Conservation (phyloP, 2,329 filamentous ascomycete genomes). For the Metarhizium guizhouense region DNA sequence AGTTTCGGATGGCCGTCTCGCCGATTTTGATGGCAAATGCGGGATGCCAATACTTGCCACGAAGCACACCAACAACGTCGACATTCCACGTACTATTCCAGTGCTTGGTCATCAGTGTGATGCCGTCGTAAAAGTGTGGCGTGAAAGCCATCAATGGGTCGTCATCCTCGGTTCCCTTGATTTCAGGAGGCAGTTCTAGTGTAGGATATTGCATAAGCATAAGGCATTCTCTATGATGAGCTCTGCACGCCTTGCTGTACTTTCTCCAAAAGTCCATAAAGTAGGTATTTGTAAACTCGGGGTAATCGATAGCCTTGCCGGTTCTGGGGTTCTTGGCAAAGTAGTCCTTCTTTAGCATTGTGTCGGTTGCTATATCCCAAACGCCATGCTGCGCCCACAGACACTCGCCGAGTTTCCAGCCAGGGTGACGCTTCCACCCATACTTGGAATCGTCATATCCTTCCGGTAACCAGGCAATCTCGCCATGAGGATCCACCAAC, state of each 20-base stretch:
- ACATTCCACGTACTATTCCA: constrained; percentile 98
- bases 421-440: constrained; percentile 78
- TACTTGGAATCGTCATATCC: constrained; percentile 81
- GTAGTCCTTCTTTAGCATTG: constrained; percentile 74
- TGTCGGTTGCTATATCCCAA: constrained; percentile 77
- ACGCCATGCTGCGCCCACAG: constrained; percentile 95
- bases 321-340: constrained; percentile 72
- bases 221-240: constrained; percentile 69
- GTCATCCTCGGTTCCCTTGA: constrained; percentile 83
- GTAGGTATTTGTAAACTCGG: constrained; percentile 82
- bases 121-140: constrained; percentile 93
- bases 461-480: constrained; percentile 73
- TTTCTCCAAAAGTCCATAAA: constrained; percentile 79
- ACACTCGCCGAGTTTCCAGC: constrained; percentile 90
- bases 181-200: constrained; percentile 78
- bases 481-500: constrained; percentile 81
- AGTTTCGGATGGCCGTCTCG: constrained; percentile 89
- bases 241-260: constrained; percentile 66
- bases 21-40: constrained; percentile 89
- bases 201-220: constrained; percentile 89
- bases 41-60: constrained; percentile 79
- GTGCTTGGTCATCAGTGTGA: constrained; percentile 95
- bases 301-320: constrained; percentile 67
- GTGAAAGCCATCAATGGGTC: constrained; percentile 87
- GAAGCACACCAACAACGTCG: constrained; percentile 84